These are phyloP conservation scores for Buxus sempervirens DNA, from an alignment of 164 flowering plant species.

Conservation along the genomic window DNA sequence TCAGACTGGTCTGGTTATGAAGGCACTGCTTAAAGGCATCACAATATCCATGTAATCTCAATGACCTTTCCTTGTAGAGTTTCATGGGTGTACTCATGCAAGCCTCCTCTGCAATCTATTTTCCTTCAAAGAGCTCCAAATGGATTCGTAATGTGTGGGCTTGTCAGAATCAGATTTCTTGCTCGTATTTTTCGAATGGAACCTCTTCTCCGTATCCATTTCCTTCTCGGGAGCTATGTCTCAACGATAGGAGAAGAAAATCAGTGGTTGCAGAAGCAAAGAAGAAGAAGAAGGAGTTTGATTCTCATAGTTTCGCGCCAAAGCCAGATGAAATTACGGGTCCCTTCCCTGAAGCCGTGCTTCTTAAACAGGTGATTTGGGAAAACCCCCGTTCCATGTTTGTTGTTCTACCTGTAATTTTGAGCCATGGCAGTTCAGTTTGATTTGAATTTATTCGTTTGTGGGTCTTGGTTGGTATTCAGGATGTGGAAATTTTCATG, in stretches of 20 bases:
- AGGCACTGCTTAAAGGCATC: no score
- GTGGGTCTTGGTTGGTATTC: not conserved
- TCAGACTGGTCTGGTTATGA: no score
- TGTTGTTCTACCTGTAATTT: not conserved
- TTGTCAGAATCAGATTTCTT: conserved; percentile 8
- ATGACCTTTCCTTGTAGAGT: not conserved
- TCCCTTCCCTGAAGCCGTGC: conserved; percentile 80
- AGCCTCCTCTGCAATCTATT: conserved; percentile 18
- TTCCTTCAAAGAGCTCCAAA: conserved; percentile 12
- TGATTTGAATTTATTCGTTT: not conserved
- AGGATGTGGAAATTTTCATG: no score
- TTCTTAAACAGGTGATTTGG: conserved; percentile 66
- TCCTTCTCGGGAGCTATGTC: conserved; percentile 22
- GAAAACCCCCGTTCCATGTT: not conserved
- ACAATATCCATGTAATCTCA: no score
- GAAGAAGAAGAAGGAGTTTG: conserved; percentile 37
- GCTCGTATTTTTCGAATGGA: conserved; percentile 24
- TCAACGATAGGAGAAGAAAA: conserved; percentile 21
- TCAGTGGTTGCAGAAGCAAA: conserved; percentile 38
- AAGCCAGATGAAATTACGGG: conserved; percentile 77
- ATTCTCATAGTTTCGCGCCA: conserved; percentile 51
- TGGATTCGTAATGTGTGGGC: not conserved
- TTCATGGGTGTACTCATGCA: conserved; percentile 34
- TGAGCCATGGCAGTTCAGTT: not conserved
- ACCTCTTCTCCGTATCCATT: conserved; percentile 15